Conservation (phyloP, 2,329 filamentous ascomycete genomes). For the Ceratocystiopsis minuta region DNA sequence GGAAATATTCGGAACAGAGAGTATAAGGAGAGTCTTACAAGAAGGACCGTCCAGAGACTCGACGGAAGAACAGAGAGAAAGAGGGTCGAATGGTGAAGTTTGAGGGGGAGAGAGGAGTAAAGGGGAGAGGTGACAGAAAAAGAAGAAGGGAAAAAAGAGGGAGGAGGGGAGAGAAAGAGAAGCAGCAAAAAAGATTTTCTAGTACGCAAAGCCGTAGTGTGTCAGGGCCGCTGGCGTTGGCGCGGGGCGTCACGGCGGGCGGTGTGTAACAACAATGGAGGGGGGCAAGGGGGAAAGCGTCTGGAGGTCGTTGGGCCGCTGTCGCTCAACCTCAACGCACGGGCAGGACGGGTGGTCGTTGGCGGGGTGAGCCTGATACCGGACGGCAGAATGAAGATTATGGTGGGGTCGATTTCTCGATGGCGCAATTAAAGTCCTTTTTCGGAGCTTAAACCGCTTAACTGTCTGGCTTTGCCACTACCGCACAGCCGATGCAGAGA, state of each 20-base stretch:
- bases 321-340: no score
- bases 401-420: no score
- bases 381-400: no score
- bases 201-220: conserved; percentile 1
- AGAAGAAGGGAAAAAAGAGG: conserved; percentile 3
- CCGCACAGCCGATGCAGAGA: no score
- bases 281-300: no score
- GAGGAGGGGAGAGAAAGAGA: conserved; percentile 5
- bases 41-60: conserved; percentile 3
- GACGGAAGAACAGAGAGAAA: conserved; percentile 4
- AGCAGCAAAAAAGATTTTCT: neutral
- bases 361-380: no score
- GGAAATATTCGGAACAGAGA: neutral
- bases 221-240: neutral
- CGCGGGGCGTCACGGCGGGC: no score
- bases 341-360: no score
- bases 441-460: no score
- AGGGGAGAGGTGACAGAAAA: neutral
- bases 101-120: neutral
- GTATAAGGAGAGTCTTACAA: neutral
- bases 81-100: conserved; percentile 1
- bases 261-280: neutral
- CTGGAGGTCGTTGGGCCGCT: no score
- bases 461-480: no score
- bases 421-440: no score